Evolutionary conservation across 768 basidiomycete genomes (phyloP).

Genomic region (Gloeophyllum trabeum): DNA sequence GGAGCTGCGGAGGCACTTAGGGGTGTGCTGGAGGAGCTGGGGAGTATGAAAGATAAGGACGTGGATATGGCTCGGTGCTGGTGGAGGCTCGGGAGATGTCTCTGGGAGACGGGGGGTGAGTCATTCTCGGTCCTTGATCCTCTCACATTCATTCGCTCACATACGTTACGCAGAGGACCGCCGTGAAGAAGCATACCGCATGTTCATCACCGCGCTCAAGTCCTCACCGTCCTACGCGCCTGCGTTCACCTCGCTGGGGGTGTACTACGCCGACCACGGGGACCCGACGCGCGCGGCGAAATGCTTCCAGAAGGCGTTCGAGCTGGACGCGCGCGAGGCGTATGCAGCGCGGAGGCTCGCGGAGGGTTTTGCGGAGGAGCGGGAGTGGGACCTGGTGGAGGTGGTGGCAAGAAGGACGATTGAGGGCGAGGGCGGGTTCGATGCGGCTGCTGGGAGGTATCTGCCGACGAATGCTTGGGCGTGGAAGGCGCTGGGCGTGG

Average conservation of each 20-base stretch:
- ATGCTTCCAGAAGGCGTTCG: conserved; percentile 97
- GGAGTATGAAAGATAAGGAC: conserved; percentile 32
- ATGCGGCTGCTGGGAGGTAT: conserved; percentile 35
- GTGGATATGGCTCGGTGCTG: conserved; percentile 67
- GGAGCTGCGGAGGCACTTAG: conserved; percentile 36
- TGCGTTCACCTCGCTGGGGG: conserved; percentile 87
- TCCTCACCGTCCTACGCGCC: conserved; percentile 70
- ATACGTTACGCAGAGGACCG: conserved; percentile 26
- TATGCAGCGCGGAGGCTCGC: conserved; percentile 80
- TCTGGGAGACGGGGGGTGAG: conserved; percentile 66
- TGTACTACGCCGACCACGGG: conserved; percentile 69
- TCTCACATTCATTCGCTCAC: neutral
- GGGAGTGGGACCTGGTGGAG: conserved; percentile 93
- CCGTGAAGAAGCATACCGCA: conserved; percentile 59
- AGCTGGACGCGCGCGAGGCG: conserved; percentile 82
- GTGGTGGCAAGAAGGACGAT: conserved; percentile 89
- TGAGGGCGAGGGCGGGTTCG: conserved; percentile 80
- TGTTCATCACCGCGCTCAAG: conserved; percentile 75
- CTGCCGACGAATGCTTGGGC: conserved; percentile 88
- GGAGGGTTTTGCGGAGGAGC: conserved; percentile 82
- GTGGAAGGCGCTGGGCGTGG: conserved; percentile 92
- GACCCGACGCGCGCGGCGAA: conserved; percentile 83
- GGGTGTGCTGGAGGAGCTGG: conserved; percentile 31
- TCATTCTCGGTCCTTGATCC: conserved; percentile 1
- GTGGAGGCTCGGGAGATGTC: conserved; percentile 75